Base-by-base conservation (phyloP, 2,329 filamentous ascomycete genomes). In the Xenosphaeropsis pyriputrescens region DNA sequence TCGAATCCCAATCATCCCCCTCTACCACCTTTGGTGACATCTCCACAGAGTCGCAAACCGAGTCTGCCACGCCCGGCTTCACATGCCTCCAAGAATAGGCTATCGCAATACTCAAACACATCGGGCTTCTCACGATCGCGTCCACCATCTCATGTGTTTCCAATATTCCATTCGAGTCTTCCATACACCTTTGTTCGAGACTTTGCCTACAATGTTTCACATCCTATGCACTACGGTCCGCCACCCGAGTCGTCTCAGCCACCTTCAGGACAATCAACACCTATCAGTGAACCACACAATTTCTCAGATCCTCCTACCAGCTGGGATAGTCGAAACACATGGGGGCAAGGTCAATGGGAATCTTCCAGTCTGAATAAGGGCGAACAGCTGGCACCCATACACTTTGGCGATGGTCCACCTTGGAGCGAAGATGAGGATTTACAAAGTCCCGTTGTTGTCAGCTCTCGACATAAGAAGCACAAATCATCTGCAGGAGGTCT, bases 401-500 rank as follows among this genome's bases (percentile, higher is more conserved):
- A 85, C 35, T 89, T 91, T 50, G 83, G 75, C 4, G 85, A 91
- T 53, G 88, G 88, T 0, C 88, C 88, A 16, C 89, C 88, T 2
- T 96, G 86, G 63, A 93, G 85, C 57, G 88, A 95, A 60, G 88
- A 96, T 52, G 86, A 96, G 50, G 91, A 96, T 57, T 68, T 95
- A 32, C 85, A 91, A 52, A 93, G 86, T 54, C 88, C 88, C 0
- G 71, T 79, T 13, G 84, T 94, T 14, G 85, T 88, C 12, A 85
- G 81, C 46, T 82, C 82, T 30, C 71, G 83, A 41, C 86, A 93
- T 57, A 80, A 82, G 53, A 93, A 91, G 59, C 80, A 88, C 60
- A 93, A 84, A 57, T 84, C 80, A 2, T 69, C 72, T 1, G 68
- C 68, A 2, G 66, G 68, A 14, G 59, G 66, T 4, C 58, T 64